Evolutionary conservation across 257 asterid species (phyloP).

Genomic region (Forsythia viridissima): DNA sequence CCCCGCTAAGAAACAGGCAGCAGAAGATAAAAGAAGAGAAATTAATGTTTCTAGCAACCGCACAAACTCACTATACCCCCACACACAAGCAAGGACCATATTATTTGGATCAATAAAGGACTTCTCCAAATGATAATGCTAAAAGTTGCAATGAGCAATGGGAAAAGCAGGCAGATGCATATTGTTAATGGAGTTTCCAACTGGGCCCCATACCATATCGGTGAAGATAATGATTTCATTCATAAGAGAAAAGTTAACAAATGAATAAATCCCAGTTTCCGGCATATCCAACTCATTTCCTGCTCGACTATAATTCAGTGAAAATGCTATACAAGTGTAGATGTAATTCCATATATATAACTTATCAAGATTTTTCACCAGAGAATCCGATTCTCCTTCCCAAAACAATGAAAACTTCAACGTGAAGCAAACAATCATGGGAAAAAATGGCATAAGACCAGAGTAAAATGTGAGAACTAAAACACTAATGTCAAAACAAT

Average conservation of each 20-base stretch:
- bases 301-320: not conserved
- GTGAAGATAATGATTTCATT: not conserved
- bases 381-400: not conserved
- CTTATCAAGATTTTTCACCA: not conserved
- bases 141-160: constrained; percentile 64
- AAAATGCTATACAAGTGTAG: not conserved
- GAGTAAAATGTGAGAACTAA: no score
- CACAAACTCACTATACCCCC: no score
- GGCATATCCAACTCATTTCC: not conserved
- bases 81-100: not conserved
- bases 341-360: not conserved
- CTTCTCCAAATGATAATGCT: constrained; percentile 43
- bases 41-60: constrained; percentile 4
- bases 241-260: not conserved
- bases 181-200: not conserved
- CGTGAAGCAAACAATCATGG: no score
- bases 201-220: not conserved
- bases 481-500: no score
- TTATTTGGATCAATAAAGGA: not conserved
- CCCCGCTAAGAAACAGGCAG: no score
- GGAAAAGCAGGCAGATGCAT: not conserved
- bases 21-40: not conserved
- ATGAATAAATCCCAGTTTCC: not conserved
- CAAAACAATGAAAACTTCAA: not conserved
- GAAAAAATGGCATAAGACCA: no score